Evolutionary conservation across 2,329 filamentous ascomycete species (phyloP).

Genomic region (Diplodia corticola): DNA sequence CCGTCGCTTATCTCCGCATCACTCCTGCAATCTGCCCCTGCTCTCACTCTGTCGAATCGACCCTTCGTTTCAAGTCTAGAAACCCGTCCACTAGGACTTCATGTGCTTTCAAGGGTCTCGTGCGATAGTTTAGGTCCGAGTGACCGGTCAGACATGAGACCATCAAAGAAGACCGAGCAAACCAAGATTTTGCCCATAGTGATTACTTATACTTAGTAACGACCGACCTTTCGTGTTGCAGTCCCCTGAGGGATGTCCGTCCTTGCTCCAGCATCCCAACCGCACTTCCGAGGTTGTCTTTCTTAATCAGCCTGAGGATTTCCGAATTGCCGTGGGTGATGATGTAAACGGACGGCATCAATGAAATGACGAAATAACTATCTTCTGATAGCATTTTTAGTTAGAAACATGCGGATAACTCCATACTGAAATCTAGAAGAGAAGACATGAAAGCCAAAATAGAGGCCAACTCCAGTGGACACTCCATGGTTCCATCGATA

Average conservation of each 20-base stretch:
- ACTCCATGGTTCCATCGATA: no score
- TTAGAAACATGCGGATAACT: background rate
- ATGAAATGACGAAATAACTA: background rate
- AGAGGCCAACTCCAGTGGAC: background rate
- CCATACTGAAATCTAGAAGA: background rate
- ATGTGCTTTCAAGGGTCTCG: background rate
- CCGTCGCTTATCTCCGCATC: background rate
- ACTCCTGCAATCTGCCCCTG: slow-evolving; percentile 15
- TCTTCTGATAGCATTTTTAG: background rate
- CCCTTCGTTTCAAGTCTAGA: background rate
- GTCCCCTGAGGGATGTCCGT: background rate
- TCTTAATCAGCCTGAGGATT: background rate
- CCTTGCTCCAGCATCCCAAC: background rate
- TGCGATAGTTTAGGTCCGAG: background rate
- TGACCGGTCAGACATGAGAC: background rate
- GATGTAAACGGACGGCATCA: background rate
- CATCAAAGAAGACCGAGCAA: background rate
- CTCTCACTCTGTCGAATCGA: background rate
- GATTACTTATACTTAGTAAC: background rate
- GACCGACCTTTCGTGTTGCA: background rate
- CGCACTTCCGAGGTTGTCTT: background rate
- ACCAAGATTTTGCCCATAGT: background rate
- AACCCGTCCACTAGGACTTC: background rate
- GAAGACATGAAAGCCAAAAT: background rate
- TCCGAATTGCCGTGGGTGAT: background rate